A percentile compares a stretch with the other conserved stretches of the same genome.
phyloP scores from a whole-genome alignment of 139 green algal genomes.

The Bryopsis sp. region DNA sequence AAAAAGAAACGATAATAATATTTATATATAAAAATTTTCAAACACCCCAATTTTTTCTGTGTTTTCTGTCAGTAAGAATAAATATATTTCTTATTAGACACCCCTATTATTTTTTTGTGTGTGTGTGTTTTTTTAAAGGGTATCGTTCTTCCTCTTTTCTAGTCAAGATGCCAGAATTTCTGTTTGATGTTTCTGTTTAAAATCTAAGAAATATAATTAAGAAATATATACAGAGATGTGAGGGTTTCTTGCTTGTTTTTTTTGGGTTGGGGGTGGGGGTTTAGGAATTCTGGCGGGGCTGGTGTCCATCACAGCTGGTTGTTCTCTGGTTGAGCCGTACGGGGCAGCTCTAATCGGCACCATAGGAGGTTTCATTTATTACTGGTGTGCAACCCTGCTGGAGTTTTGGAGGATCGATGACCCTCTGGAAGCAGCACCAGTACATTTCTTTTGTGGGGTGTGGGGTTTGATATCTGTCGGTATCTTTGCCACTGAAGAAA shows the following conservation, averaged over 20 bases:
- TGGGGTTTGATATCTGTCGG: conserved; percentile 49
- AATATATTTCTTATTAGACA: too few relatives aligned
- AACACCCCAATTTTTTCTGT: too few relatives aligned
- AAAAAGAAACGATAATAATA: too few relatives aligned
- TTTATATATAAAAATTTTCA: too few relatives aligned
- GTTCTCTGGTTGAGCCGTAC: conserved; percentile 66
- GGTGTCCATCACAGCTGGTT: conserved; percentile 65
- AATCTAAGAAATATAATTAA: too few relatives aligned
- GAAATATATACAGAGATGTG: too few relatives aligned
- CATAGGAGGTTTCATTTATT: conserved; percentile 32
- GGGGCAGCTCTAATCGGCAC: conserved; percentile 70
- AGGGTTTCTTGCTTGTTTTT: too few relatives aligned
- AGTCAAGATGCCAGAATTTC: not conserved
- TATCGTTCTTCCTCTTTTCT: too few relatives aligned
- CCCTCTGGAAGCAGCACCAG: conserved; percentile 50
- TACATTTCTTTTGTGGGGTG: conserved; percentile 60
- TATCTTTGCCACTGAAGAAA: conserved; percentile 37
- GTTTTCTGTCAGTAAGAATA: too few relatives aligned
- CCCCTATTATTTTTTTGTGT: too few relatives aligned
- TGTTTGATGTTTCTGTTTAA: conserved; percentile 6
- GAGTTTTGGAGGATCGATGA: conserved; percentile 55
- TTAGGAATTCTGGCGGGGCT: conserved; percentile 60
- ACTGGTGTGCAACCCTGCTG: conserved; percentile 1
- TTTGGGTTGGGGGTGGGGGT: too few relatives aligned
- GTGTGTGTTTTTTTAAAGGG: too few relatives aligned